Percentiles rank a stretch among this genome's conserved stretches.
Evolutionary conservation across 2,329 filamentous ascomycete species (phyloP).

Genomic region (Metarhizium sp.): DNA sequence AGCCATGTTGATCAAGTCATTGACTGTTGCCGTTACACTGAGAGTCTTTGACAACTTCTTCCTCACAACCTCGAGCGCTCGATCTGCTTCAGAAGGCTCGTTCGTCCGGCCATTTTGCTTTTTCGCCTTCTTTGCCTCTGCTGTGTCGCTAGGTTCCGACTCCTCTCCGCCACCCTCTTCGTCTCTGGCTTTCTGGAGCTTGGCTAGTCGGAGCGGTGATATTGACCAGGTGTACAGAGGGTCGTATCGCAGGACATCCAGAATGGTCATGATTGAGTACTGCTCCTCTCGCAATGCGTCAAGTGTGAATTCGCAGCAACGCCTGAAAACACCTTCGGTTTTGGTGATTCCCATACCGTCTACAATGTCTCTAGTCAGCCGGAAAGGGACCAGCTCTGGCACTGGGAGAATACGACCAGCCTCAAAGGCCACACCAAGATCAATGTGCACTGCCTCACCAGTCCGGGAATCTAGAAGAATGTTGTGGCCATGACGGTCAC

Average conservation of each 20-base stretch:
- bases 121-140: conserved; percentile 29
- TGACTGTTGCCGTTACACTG: conserved; percentile 91
- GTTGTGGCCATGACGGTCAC: conserved; percentile 93
- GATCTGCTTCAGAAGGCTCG: conserved; percentile 68
- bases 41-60: conserved; percentile 94
- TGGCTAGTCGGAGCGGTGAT: conserved; percentile 57
- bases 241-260: conserved; percentile 97
- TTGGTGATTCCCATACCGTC: conserved; percentile 95
- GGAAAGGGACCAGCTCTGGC: conserved; percentile 92
- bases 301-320: conserved; percentile 97
- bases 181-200: conserved; percentile 52
- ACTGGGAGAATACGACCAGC: conserved; percentile 91
- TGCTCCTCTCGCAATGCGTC: conserved; percentile 91
- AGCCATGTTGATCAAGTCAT: conserved; percentile 92
- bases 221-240: conserved; percentile 94
- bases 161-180: conserved; percentile 29
- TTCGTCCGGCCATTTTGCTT: conserved; percentile 32
- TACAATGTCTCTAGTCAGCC: conserved; percentile 85
- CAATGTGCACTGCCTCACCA: conserved; percentile 93
- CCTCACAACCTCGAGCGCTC: conserved; percentile 83
- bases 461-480: conserved; percentile 85
- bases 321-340: conserved; percentile 89
- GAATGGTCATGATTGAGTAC: conserved; percentile 96
- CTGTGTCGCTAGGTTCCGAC: conserved; percentile 26
- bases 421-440: conserved; percentile 94